Evolutionary conservation across 2,329 filamentous ascomycete genomes (phyloP).

Genomic region (Sclerotinia subarctica): DNA sequence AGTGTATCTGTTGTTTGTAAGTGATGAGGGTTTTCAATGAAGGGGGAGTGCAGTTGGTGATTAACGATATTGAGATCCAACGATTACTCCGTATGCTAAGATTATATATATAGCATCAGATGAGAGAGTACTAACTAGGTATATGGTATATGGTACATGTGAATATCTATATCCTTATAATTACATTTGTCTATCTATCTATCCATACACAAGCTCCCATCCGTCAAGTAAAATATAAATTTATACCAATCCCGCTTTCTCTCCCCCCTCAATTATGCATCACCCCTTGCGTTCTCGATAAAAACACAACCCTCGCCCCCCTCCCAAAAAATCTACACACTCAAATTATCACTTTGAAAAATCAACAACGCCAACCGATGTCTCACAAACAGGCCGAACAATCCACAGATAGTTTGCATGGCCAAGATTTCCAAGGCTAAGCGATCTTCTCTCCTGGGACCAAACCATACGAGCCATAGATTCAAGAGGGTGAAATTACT

Average conservation of each 20-base stretch:
- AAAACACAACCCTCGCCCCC: too few species aligned
- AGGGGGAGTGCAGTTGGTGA: neutral
- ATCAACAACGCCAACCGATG: slow-evolving; percentile 83
- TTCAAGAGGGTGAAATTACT: slow-evolving; percentile 93
- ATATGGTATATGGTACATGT: neutral
- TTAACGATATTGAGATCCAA: neutral
- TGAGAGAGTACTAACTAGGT: neutral
- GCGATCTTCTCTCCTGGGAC: slow-evolving; percentile 81
- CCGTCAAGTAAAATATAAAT: neutral
- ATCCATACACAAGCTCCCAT: neutral
- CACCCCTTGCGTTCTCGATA: neutral
- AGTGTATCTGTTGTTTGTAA: neutral
- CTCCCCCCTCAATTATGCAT: too few species aligned
- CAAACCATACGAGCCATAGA: slow-evolving; percentile 93
- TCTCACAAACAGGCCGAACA: slow-evolving; percentile 80
- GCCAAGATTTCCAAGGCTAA: slow-evolving; percentile 74
- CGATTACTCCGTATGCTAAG: too few species aligned
- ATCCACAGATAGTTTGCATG: slow-evolving; percentile 73
- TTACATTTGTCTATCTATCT: neutral
- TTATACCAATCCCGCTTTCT: neutral
- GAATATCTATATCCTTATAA: neutral
- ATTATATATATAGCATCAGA: neutral
- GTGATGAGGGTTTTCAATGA: neutral
- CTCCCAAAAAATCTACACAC: slow-evolving; percentile 12
- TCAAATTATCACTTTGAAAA: slow-evolving; percentile 84